These are phyloP conservation scores for Malassezia brasiliensis DNA, from an alignment of 1,284 basidiomycete species.

Conservation along the genomic window DNA sequence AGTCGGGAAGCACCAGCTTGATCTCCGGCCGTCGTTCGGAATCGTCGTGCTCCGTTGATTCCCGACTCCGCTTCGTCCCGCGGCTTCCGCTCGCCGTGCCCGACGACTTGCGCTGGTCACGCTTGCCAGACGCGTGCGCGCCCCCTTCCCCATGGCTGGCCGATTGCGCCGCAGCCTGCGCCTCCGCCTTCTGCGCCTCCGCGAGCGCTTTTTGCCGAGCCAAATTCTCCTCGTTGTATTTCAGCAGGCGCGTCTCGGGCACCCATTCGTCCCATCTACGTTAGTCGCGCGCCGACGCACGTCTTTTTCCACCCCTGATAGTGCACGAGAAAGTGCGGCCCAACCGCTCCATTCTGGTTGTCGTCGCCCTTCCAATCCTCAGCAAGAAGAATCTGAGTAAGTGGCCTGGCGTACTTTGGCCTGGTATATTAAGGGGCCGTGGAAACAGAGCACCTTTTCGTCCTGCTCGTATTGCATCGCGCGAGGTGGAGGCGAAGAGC, in stretches of 20 bases:
- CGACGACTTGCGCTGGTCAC: slow-evolving; percentile 24
- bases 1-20: slow-evolving; percentile 78
- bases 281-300: slow-evolving; percentile 53
- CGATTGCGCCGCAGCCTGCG: slow-evolving; percentile 25
- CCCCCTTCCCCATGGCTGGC: background rate
- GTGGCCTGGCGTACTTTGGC: slow-evolving; percentile 58
- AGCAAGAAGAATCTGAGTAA: slow-evolving; percentile 61
- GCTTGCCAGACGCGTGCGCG: background rate
- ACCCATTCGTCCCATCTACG: slow-evolving; percentile 97
- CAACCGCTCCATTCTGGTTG: slow-evolving; percentile 58
- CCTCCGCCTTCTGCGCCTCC: slow-evolving; percentile 43
- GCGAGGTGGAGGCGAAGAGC: background rate
- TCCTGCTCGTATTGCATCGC: slow-evolving; percentile 52
- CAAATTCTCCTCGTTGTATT: slow-evolving; percentile 74
- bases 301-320: slow-evolving; percentile 99
- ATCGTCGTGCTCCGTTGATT: slow-evolving; percentile 51
- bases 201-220: slow-evolving; percentile 58
- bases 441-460: slow-evolving; percentile 83
- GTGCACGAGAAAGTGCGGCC: slow-evolving; percentile 86
- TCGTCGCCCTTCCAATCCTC: slow-evolving; percentile 65
- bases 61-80: slow-evolving; percentile 18
- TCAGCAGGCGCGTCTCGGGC: slow-evolving; percentile 68
- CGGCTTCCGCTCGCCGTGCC: slow-evolving; percentile 26
- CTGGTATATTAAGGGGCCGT: slow-evolving; percentile 87
- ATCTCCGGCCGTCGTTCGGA: slow-evolving; percentile 70